Conservation (phyloP, 2,329 filamentous ascomycete species). For the Apiospora pterosperma region DNA sequence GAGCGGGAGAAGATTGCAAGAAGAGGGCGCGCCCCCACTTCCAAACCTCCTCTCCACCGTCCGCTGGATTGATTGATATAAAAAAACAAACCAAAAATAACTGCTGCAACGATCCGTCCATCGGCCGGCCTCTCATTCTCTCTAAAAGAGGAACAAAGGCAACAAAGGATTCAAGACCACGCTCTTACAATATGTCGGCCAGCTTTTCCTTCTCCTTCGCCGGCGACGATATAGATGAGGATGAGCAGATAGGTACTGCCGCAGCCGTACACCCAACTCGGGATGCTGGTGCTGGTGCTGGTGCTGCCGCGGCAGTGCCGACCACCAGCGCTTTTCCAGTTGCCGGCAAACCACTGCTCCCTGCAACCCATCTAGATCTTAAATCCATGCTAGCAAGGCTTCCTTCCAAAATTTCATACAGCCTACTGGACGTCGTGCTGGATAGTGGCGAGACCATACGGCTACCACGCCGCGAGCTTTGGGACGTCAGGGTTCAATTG, state of each 20-base stretch:
- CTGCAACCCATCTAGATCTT: conserved; percentile 49
- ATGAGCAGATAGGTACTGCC: conserved; percentile 29
- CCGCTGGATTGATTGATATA: not conserved
- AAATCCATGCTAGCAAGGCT: conserved; percentile 51
- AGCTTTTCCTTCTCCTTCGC: conserved; percentile 58
- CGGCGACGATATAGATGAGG: conserved; percentile 61
- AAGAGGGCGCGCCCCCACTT: not conserved
- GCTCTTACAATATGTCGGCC: conserved; percentile 29
- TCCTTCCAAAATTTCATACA: conserved; percentile 72
- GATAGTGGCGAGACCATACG: conserved; percentile 51
- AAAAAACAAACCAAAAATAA: too few relatives aligned
- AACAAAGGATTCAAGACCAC: not conserved
- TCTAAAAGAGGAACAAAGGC: not conserved
- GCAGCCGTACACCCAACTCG: conserved; percentile 8
- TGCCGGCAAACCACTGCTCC: conserved; percentile 56
- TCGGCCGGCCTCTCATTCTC: not conserved
- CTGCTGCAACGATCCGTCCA: not conserved
- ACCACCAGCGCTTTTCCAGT: conserved; percentile 56
- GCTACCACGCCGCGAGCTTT: conserved; percentile 73
- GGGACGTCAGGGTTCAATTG: conserved; percentile 77
- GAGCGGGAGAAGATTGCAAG: not conserved
- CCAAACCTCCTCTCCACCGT: not conserved
- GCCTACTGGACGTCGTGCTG: conserved; percentile 56
- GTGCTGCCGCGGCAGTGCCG: conserved; percentile 15
- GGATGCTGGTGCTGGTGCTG: conserved; percentile 15